A percentile compares a stretch with the other conserved stretches of the same genome.
phyloP scores from a whole-genome alignment of 176 grass and related monocot genomes.

The Lolium rigidum region DNA sequence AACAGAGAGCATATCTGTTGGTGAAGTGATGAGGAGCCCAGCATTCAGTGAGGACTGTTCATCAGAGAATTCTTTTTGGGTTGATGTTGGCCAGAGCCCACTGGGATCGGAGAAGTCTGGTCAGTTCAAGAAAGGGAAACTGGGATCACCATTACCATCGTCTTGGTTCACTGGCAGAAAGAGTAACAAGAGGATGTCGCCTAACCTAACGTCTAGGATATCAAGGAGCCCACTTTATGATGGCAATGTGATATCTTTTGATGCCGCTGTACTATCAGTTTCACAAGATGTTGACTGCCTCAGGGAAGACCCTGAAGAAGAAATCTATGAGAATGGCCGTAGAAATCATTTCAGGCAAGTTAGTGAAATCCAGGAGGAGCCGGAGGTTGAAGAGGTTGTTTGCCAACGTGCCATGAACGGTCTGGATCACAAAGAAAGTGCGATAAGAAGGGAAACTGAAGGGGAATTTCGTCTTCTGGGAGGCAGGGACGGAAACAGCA shows the following conservation, averaged over 20 bases:
- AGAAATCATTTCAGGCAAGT: constrained; percentile 69
- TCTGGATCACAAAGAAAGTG: constrained; percentile 76
- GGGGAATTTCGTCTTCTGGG: constrained; percentile 92
- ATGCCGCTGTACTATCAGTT: constrained; percentile 92
- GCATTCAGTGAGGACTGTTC: constrained; percentile 88
- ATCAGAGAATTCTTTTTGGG: constrained; percentile 85
- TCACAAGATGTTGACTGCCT: constrained; percentile 76
- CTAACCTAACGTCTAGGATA: constrained; percentile 60
- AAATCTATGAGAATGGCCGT: constrained; percentile 54
- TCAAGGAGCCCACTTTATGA: constrained; percentile 86
- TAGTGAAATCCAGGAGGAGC: constrained; percentile 90
- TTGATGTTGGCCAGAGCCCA: constrained; percentile 90
- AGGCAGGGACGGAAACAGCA: constrained; percentile 78
- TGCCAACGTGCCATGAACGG: constrained; percentile 50
- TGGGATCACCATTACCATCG: constrained; percentile 87
- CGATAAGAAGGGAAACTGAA: constrained; percentile 98
- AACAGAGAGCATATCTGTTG: constrained; percentile 88
- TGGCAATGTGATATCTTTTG: constrained; percentile 89
- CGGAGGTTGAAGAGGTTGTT: constrained; percentile 65
- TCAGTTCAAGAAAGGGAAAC: constrained; percentile 81
- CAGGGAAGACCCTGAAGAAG: constrained; percentile 68
- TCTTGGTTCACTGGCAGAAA: constrained; percentile 90
- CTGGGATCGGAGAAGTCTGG: constrained; percentile 72
- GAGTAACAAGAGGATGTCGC: constrained; percentile 78
- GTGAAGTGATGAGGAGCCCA: constrained; percentile 90